Percentiles rank a stretch among this genome's conserved stretches.
phyloP scores from a whole-genome alignment of 345 rosid genomes.

The Gossypium anomalum region DNA sequence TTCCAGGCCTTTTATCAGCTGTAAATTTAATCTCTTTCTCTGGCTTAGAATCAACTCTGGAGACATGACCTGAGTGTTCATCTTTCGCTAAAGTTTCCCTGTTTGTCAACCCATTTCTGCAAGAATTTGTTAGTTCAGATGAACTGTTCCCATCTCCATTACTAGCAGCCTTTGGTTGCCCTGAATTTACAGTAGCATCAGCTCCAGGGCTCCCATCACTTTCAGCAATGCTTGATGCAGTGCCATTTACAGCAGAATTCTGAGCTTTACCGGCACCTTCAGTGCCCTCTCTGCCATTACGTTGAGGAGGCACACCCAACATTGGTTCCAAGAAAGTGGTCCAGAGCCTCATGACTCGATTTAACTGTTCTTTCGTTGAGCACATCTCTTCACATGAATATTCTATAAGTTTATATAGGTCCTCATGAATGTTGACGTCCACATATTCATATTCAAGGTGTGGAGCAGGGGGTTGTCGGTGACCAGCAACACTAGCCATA shows the following conservation, averaged over 20 bases:
- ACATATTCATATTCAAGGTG: constrained; percentile 63
- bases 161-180: constrained; percentile 7
- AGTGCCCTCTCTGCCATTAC: constrained; percentile 35
- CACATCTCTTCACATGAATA: constrained; percentile 96
- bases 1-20: constrained; percentile 42
- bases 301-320: constrained; percentile 58
- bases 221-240: constrained; percentile 44
- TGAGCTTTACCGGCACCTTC: constrained; percentile 43
- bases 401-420: constrained; percentile 72
- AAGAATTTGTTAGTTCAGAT: constrained; percentile 35
- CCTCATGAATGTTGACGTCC: constrained; percentile 75
- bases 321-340: constrained; percentile 76
- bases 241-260: constrained; percentile 23
- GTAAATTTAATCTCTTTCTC: constrained; percentile 47
- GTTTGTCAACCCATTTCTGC: constrained; percentile 34
- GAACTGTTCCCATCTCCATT: constrained; percentile 47
- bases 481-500: constrained; percentile 73
- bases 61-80: constrained; percentile 33
- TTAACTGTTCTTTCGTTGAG: constrained; percentile 85
- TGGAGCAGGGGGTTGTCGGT: constrained; percentile 55
- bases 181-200: constrained; percentile 30
- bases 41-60: constrained; percentile 35
- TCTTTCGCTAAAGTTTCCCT: constrained; percentile 51
- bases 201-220: constrained; percentile 47
- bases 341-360: constrained; percentile 87